phyloP scores from a whole-genome alignment of 2,329 filamentous ascomycete genomes.

The Blastomyces emzantsi region DNA sequence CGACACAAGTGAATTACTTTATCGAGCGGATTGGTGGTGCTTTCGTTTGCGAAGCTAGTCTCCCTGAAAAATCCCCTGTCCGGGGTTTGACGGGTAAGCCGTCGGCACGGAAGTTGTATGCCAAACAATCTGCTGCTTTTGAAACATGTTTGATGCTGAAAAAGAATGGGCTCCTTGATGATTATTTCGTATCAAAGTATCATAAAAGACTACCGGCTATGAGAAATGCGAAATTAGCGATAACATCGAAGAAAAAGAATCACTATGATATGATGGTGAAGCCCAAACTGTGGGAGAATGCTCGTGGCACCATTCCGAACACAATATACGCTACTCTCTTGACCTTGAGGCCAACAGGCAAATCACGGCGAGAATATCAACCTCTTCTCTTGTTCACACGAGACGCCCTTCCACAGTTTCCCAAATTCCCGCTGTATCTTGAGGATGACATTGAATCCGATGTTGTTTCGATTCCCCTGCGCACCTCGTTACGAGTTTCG shows the following conservation, averaged over 20 bases:
- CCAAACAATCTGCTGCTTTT: constrained; percentile 85
- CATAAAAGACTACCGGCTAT: constrained; percentile 64
- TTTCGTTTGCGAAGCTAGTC: constrained; percentile 67
- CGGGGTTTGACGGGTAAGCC: constrained; percentile 54
- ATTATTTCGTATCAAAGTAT: constrained; percentile 64
- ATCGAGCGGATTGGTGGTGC: constrained; percentile 48
- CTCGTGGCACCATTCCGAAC: constrained; percentile 38
- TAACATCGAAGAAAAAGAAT: constrained; percentile 66
- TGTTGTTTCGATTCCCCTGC: constrained; percentile 44
- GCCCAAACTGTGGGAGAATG: constrained; percentile 59
- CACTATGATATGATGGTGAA: constrained; percentile 72
- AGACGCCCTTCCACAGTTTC: constrained; percentile 52
- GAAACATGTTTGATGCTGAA: constrained; percentile 65
- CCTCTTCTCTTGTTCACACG: constrained; percentile 66
- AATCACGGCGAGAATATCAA: constrained; percentile 50
- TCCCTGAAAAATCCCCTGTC: constrained; percentile 68
- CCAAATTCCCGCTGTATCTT: constrained; percentile 63
- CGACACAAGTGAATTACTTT: constrained; percentile 50
- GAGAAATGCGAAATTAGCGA: constrained; percentile 76
- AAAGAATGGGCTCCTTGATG: constrained; percentile 58
- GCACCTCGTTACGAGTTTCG: constrained; percentile 32
- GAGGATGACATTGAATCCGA: constrained; percentile 52
- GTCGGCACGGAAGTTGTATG: constrained; percentile 61
- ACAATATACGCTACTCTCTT: constrained; percentile 56
- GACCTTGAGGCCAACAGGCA: constrained; percentile 46